Conservation (phyloP, 2,329 filamentous ascomycete species). For the Xylaria digitata region DNA sequence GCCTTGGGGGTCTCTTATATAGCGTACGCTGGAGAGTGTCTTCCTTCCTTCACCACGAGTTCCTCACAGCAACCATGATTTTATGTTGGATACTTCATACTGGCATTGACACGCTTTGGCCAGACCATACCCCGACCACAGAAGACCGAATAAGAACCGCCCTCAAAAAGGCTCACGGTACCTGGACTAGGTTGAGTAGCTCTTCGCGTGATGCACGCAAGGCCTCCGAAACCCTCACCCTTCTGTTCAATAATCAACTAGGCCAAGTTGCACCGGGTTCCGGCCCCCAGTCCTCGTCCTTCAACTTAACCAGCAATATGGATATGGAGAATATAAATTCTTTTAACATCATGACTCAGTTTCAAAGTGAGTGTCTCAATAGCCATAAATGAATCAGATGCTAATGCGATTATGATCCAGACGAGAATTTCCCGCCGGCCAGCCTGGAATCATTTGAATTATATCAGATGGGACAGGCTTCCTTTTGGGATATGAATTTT, state of each 20-base stretch:
- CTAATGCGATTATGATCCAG: slow-evolving; percentile 6
- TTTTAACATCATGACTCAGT: slow-evolving; percentile 11
- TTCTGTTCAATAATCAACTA: slow-evolving; percentile 16
- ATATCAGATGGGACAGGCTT: slow-evolving; percentile 9
- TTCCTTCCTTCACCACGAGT: slow-evolving; percentile 21
- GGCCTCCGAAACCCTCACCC: slow-evolving; percentile 18
- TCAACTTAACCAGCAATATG: slow-evolving; percentile 13
- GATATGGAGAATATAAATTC: slow-evolving; percentile 15
- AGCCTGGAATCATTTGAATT: too few relatives aligned
- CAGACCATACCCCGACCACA: not conserved
- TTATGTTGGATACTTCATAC: slow-evolving; percentile 24
- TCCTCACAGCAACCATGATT: slow-evolving; percentile 25
- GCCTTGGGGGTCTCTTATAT: slow-evolving; percentile 16
- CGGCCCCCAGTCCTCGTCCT: not conserved
- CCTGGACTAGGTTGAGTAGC: slow-evolving; percentile 18
- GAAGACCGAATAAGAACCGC: slow-evolving; percentile 15
- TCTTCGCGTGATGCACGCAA: slow-evolving; percentile 26
- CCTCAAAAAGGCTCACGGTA: slow-evolving; percentile 16
- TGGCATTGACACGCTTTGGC: slow-evolving; percentile 23
- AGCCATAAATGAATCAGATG: not conserved
- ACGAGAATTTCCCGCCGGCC: not conserved
- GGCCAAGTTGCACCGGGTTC: not conserved
- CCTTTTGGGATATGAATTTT: slow-evolving; percentile 22
- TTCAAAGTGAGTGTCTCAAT: slow-evolving; percentile 15
- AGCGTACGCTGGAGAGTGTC: slow-evolving; percentile 26